These are phyloP conservation scores for Tuber indicum DNA, from an alignment of 495 filamentous ascomycete species.

Conservation along the genomic window DNA sequence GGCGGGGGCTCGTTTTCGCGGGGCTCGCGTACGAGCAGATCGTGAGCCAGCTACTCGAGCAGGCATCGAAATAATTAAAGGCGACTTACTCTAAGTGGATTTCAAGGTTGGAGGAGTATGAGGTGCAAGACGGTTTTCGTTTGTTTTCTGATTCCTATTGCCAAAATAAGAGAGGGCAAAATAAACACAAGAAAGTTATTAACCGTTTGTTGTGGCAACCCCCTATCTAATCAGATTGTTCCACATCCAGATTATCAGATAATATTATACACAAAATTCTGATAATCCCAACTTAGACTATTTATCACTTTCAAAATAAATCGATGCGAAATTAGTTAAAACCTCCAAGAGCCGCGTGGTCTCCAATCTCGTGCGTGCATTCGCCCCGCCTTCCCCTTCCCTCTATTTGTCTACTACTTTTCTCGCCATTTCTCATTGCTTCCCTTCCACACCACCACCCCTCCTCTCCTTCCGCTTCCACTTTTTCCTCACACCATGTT, in stretches of 20 bases:
- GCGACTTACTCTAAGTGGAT: not conserved
- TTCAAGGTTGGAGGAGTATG: not conserved
- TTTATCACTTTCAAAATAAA: not conserved
- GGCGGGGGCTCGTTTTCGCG: slow-evolving; percentile 19
- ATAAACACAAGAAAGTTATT: not conserved
- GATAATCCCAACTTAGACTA: not conserved
- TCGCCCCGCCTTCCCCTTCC: not conserved
- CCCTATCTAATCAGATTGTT: not conserved
- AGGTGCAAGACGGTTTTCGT: not conserved
- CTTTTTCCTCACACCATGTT: slow-evolving; percentile 45
- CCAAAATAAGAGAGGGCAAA: not conserved
- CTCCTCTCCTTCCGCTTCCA: not conserved
- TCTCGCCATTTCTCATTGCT: not conserved
- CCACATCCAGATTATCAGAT: not conserved
- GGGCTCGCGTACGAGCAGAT: slow-evolving; percentile 19
- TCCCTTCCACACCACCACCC: not conserved
- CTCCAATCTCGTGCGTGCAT: slow-evolving; percentile 5
- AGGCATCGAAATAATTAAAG: slow-evolving; percentile 17
- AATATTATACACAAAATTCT: not conserved
- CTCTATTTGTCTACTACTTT: not conserved
- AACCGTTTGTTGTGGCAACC: not conserved
- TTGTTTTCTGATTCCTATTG: not conserved
- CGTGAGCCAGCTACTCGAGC: slow-evolving; percentile 23
- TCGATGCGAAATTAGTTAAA: not conserved
- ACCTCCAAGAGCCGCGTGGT: not conserved